These are phyloP conservation scores for Sequoiadendron giganteum DNA, from an alignment of 75 land plant species.

Conservation along the genomic window DNA sequence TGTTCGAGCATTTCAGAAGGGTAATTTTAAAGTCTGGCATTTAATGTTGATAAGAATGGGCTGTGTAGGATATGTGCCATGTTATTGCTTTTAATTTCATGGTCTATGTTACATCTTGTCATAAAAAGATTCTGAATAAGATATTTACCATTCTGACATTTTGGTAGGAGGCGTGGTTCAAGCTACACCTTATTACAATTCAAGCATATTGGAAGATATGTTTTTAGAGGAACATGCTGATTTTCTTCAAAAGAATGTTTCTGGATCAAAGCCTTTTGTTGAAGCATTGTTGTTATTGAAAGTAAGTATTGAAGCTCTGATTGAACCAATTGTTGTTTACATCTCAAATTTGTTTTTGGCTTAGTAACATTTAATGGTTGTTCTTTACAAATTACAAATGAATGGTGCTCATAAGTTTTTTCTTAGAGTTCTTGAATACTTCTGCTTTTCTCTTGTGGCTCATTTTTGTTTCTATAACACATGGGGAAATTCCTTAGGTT, in stretches of 20 bases:
- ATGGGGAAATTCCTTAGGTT: slow-evolving; percentile 40
- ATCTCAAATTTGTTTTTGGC: background rate
- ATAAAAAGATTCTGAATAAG: background rate
- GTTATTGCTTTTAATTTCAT: slow-evolving; percentile 1
- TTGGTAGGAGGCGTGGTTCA: slow-evolving; percentile 32
- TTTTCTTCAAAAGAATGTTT: slow-evolving; percentile 40
- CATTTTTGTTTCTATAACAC: background rate
- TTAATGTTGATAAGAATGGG: background rate
- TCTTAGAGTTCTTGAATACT: background rate
- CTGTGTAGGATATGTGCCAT: slow-evolving; percentile 1
- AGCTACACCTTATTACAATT: slow-evolving; percentile 79
- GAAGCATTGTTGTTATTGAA: slow-evolving; percentile 76
- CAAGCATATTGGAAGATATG: slow-evolving; percentile 89
- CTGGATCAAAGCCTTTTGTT: slow-evolving; percentile 45
- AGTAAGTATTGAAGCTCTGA: slow-evolving; percentile 25
- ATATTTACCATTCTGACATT: background rate
- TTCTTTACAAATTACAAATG: slow-evolving; percentile 7
- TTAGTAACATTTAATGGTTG: background rate
- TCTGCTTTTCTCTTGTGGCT: slow-evolving; percentile 1
- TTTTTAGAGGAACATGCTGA: slow-evolving; percentile 56
- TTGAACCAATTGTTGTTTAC: background rate
- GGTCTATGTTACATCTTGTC: background rate
- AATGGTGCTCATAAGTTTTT: background rate
- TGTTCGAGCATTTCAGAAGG: slow-evolving; percentile 43
- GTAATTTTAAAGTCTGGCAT: slow-evolving; percentile 20